These are phyloP conservation scores for Tardiomyces digboiensis DNA, from an alignment of 1,139 yeast genomes.

Conservation along the genomic window DNA sequence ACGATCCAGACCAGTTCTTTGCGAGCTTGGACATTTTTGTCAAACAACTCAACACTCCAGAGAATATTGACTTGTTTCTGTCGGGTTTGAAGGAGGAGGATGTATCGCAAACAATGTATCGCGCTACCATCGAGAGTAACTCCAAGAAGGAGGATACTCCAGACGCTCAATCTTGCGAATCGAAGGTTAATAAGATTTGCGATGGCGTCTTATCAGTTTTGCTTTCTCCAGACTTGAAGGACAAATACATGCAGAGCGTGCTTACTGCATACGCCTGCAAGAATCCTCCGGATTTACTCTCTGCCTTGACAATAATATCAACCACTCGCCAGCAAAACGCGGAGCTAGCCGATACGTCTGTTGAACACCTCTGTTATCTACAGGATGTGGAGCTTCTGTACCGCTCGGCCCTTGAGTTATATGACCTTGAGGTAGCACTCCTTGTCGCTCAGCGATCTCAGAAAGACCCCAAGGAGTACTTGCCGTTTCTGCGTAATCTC, in stretches of 20 bases:
- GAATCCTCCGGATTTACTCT: constrained; percentile 73
- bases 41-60: constrained; percentile 58
- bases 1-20: constrained; percentile 61
- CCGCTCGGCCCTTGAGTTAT: constrained; percentile 69
- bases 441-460: constrained; percentile 93
- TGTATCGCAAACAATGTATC: constrained; percentile 71
- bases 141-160: constrained; percentile 17
- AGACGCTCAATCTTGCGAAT: constrained; percentile 15
- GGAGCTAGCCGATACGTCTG: constrained; percentile 35
- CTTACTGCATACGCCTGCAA: constrained; percentile 92
- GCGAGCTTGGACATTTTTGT: constrained; percentile 60
- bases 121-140: constrained; percentile 43
- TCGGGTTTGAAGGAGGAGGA: constrained; percentile 84
- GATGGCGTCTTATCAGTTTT: constrained; percentile 55
- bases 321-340: background rate
- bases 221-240: constrained; percentile 39
- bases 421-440: constrained; percentile 73
- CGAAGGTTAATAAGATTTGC: constrained; percentile 74
- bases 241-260: constrained; percentile 62
- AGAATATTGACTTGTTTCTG: constrained; percentile 76
- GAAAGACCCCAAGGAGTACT: constrained; percentile 94
- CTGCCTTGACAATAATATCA: constrained; percentile 47
- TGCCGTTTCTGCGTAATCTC: constrained; percentile 81
- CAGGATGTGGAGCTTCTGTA: constrained; percentile 84
- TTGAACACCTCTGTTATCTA: constrained; percentile 80